Conservation (phyloP, 495 filamentous ascomycete genomes). For the Penicillium coprophilum region DNA sequence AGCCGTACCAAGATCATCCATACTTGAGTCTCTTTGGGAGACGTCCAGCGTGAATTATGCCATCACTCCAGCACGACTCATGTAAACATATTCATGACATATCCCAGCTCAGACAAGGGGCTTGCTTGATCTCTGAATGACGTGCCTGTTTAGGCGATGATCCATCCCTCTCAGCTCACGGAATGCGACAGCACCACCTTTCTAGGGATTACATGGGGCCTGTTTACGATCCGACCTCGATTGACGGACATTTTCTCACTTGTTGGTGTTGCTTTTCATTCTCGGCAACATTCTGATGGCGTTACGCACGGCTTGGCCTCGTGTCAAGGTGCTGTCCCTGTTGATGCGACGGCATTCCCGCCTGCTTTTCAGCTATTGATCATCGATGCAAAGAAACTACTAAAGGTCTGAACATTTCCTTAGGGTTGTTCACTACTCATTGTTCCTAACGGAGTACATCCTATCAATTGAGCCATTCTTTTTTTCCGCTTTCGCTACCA, state of each 20-base stretch:
- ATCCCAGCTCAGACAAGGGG: conserved; percentile 1
- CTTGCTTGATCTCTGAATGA: conserved; percentile 20
- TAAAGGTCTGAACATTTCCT: conserved; percentile 28
- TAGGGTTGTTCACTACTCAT: background rate
- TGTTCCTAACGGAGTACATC: conserved; percentile 12
- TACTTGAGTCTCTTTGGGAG: conserved; percentile 13
- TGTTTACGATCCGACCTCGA: conserved; percentile 17
- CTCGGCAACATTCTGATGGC: conserved; percentile 27
- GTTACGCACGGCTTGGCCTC: background rate
- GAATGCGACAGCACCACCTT: conserved; percentile 26
- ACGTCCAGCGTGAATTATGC: background rate
- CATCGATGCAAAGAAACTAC: conserved; percentile 27
- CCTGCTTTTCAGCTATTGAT: conserved; percentile 10
- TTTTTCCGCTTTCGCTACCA: conserved; percentile 19
- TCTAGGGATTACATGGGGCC: conserved; percentile 3
- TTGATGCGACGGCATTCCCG: conserved; percentile 22
- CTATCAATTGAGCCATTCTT: conserved; percentile 25
- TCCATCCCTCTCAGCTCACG: conserved; percentile 11
- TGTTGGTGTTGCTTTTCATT: conserved; percentile 22
- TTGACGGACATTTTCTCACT: background rate
- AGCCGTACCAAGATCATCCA: conserved; percentile 10
- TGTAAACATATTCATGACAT: background rate
- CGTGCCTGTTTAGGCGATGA: conserved; percentile 13
- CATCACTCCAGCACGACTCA: conserved; percentile 6
- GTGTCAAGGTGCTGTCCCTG: background rate